Percentiles rank a stretch among this genome's conserved stretches.
phyloP scores from a whole-genome alignment of 2,329 filamentous ascomycete genomes.

The Pseudopithomyces maydicus region DNA sequence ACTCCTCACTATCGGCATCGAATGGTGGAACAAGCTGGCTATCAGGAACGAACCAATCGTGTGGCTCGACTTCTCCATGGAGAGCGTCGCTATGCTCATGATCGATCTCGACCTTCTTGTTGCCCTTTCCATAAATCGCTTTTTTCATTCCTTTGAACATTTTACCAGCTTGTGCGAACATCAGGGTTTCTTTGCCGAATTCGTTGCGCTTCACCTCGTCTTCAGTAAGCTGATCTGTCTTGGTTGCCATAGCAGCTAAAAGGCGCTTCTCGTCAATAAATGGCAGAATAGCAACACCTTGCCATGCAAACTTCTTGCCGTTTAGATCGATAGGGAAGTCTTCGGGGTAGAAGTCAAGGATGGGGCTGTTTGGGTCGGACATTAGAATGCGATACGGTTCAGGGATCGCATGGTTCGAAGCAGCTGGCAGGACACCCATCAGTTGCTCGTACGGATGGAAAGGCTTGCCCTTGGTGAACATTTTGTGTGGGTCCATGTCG shows the following conservation, averaged over 20 bases:
- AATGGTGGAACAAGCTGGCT: conserved; percentile 80
- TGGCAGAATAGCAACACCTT: conserved; percentile 88
- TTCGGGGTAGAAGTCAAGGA: conserved; percentile 96
- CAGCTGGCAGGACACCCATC: conserved; percentile 95
- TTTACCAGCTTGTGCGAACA: conserved; percentile 82
- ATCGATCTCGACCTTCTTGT: conserved; percentile 70
- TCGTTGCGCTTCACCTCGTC: conserved; percentile 81
- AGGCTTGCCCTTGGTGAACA: conserved; percentile 81
- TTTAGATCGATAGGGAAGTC: conserved; percentile 94
- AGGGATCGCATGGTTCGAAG: conserved; percentile 89
- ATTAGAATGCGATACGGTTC: conserved; percentile 88
- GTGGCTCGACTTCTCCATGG: conserved; percentile 79
- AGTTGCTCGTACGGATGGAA: conserved; percentile 95
- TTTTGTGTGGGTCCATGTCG: conserved; percentile 69
- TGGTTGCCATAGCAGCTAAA: conserved; percentile 78
- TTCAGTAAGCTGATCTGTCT: conserved; percentile 77
- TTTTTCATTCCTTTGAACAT: conserved; percentile 84
- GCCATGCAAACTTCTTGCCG: conserved; percentile 98
- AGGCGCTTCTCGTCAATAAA: conserved; percentile 95
- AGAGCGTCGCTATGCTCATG: conserved; percentile 77
- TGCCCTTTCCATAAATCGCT: conserved; percentile 87
- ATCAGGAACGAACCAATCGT: conserved; percentile 83
- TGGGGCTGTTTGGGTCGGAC: conserved; percentile 84
- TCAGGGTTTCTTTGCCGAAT: conserved; percentile 77
- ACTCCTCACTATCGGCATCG: conserved; percentile 57